Evolutionary conservation across 78 protist genomes (phyloP), one percentile per base, ranked within the genome.

Genomic region (Mantamonas sphyraenae): DNA sequence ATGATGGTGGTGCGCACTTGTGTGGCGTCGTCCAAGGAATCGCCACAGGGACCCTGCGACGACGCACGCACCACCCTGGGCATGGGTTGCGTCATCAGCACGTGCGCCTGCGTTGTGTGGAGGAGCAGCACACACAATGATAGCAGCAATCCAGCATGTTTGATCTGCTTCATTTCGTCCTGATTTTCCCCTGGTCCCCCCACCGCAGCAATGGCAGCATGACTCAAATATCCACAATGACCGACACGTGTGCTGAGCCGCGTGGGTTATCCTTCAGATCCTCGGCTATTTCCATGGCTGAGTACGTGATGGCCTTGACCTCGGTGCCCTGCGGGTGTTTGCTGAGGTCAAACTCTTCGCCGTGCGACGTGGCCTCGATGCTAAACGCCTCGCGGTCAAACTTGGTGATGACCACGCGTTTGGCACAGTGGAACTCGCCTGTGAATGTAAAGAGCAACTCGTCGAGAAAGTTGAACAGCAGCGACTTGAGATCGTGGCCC

Each of bases 271-370:
- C 45, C 20, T 10, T 37, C 38, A 2, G 24, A 35, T n/a, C 34
- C 33, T 63, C 7, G 66, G 33, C 61, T 0, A 79, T 39, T n/a
- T 71, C 71, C 77, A 79, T 71, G 62, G 66, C 69, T 14, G 79
- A 72, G 51, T 79, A 79, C 14, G 84, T 79, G 47, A 79, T 79
- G 16, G 84, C 84, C 73, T 79, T 79, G 60, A 79, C 55, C 37
- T 79, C 84, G 14, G 78, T 64, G 34, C 84, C 84, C 24, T 51
- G 68, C 3, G 57, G 33, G 50, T 79, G 84, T 51, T 66, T 71
- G 17, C 9, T 42, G 40, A 2, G 0, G 19, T 79, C 66, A 7
- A 79, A 71, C 2, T 7, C n/a, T 59, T 79, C 84, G 2, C 84
- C 84, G 0, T 60, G 22, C 17, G 28, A 17, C 31, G 14, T 3